These are phyloP conservation scores for Vitis hybrid DNA, from an alignment of 177 flowering plant species.

Conservation along the genomic window DNA sequence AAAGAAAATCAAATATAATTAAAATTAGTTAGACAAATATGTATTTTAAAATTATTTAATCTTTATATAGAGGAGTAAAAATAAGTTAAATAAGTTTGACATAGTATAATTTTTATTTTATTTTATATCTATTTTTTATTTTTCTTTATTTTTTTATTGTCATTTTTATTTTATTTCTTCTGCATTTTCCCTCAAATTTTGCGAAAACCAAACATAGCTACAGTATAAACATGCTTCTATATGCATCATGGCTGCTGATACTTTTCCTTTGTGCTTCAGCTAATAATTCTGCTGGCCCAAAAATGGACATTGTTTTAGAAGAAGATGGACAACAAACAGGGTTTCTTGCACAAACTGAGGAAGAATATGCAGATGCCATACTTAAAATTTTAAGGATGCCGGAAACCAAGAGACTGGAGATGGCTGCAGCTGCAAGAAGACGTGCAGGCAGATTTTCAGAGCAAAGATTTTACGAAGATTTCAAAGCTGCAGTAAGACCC, in stretches of 20 bases:
- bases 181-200: neutral
- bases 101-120: too few relatives aligned
- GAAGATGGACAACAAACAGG: constrained; percentile 82
- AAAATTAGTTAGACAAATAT: too few relatives aligned
- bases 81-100: too few relatives aligned
- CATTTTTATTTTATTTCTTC: neutral
- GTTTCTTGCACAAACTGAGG: constrained; percentile 63
- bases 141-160: neutral
- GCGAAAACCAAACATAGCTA: neutral
- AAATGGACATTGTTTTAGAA: constrained; percentile 82
- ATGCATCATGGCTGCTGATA: neutral
- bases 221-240: too few relatives aligned
- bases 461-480: constrained; percentile 75
- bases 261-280: constrained; percentile 38
- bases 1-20: too few relatives aligned
- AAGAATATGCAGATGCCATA: constrained; percentile 87
- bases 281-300: constrained; percentile 92
- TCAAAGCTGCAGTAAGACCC: constrained; percentile 65
- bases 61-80: too few relatives aligned
- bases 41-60: too few relatives aligned
- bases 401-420: constrained; percentile 55
- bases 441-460: constrained; percentile 76
- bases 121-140: too few relatives aligned
- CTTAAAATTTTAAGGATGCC: constrained; percentile 61
- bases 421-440: constrained; percentile 83